Base-by-base conservation (phyloP, 768 basidiomycete species). In the Asterophora lycoperdoides region DNA sequence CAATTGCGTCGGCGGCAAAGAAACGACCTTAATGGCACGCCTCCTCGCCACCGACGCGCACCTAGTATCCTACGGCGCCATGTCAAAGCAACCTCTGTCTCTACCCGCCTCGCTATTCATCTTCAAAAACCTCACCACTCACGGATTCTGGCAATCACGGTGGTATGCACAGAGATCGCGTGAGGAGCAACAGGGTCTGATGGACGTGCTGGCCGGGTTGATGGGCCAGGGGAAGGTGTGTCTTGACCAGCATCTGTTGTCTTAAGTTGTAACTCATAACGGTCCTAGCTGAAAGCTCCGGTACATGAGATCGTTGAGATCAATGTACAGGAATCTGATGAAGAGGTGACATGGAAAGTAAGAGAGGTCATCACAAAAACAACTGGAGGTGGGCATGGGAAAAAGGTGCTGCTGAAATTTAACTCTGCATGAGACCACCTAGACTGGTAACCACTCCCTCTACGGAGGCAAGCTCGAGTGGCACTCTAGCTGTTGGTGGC, bases 1-100 rank as follows among this genome's bases (percentile, higher is more conserved):
- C 30, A 79, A 78, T 52, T 77, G 76, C 52, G 71, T 79, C n/a
- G 70, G 88, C 23, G 90, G 92, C 0, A 74, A 75, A 42, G 73
- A 81, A 37, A 89, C 89, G 0, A 79, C 79, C 0, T 56, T 71
- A 6, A 89, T 93, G 88, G 73, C 78, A 1, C 75, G 80, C 42
- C 68, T 86, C 7, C 70, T 94, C 0, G 84, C 83, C 19, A 66
- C 72, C 36, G 69, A 85, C 55, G 81, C 84, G 2, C 85, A 87
- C 54, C 74, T 93, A 10, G 83, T 93, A 7, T 89, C 92, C 0
- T 94, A 93, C 46, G 92, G 92, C 23, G 90, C 87, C 5, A 93
- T 94, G 91, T 86, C 91, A 1, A 91, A 86, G 61, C 75, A 84
- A 44, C 89, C 91, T 0, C 64, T 94, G 14, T 76, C 81, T 1